These are phyloP conservation scores for Thalassiosira profunda DNA, from an alignment of 108 stramenopile genomes.

Conservation along the genomic window DNA sequence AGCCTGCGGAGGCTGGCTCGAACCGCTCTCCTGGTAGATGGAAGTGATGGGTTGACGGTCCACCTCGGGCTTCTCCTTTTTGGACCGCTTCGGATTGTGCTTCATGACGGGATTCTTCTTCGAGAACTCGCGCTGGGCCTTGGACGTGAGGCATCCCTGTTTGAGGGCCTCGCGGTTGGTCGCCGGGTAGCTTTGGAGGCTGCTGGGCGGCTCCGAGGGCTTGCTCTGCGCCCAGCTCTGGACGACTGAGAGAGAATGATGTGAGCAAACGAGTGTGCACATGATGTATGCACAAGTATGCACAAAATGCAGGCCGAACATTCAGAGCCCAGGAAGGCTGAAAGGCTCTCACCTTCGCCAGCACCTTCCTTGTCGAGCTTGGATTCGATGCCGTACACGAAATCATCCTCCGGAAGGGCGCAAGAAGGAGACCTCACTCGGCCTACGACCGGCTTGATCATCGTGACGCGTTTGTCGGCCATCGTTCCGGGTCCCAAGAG, in stretches of 20 bases:
- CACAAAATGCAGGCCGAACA: too few species aligned
- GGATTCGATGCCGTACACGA: constrained; percentile 50
- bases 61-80: background rate
- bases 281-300: background rate
- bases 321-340: too few species aligned
- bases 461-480: constrained; percentile 42
- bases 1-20: constrained; percentile 11
- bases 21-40: background rate
- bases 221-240: constrained; percentile 40
- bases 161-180: constrained; percentile 54
- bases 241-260: constrained; percentile 31
- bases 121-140: constrained; percentile 47
- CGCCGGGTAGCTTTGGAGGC: constrained; percentile 54
- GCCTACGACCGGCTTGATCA: constrained; percentile 49
- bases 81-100: constrained; percentile 31
- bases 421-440: constrained; percentile 43
- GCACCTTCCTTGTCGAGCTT: constrained; percentile 49
- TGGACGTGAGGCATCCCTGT: constrained; percentile 52
- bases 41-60: background rate
- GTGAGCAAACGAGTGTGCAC: background rate
- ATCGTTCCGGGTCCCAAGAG: too few species aligned
- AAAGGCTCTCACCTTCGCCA: constrained; percentile 38
- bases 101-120: constrained; percentile 54
- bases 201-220: constrained; percentile 32
- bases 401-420: constrained; percentile 41